Percentiles rank a stretch among this genome's conserved stretches.
These are phyloP conservation scores for Kwoniella dejecticola DNA, from an alignment of 768 basidiomycete species.

Conservation along the genomic window DNA sequence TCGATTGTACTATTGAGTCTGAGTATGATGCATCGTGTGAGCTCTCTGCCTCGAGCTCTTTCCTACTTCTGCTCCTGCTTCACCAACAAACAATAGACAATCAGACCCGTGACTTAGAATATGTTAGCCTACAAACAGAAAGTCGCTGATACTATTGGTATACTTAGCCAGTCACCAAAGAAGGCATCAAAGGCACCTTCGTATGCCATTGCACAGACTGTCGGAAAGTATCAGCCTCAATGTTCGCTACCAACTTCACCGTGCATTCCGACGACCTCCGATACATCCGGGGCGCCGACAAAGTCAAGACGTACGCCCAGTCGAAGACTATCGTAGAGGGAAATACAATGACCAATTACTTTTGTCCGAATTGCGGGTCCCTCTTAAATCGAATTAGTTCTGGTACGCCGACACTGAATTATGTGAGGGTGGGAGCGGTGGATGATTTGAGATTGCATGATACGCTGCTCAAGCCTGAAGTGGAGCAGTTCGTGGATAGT, in stretches of 20 bases:
- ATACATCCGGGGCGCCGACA: conserved; percentile 40
- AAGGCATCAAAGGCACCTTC: conserved; percentile 20
- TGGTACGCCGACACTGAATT: conserved; percentile 27
- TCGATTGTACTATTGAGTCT: too few relatives aligned
- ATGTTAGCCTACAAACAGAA: too few relatives aligned
- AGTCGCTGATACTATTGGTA: too few relatives aligned
- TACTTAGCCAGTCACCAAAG: neutral
- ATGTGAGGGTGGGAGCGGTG: conserved; percentile 41
- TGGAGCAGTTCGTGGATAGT: conserved; percentile 29
- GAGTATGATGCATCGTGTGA: too few relatives aligned
- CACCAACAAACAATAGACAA: too few relatives aligned
- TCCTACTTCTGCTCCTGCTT: too few relatives aligned
- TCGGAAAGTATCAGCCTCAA: conserved; percentile 45
- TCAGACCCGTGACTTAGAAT: too few relatives aligned
- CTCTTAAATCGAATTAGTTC: conserved; percentile 36
- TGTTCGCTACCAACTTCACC: conserved; percentile 47
- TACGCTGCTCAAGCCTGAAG: conserved; percentile 27
- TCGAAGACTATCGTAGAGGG: conserved; percentile 25
- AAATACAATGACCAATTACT: conserved; percentile 42
- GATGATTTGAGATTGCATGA: conserved; percentile 37
- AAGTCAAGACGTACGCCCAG: conserved; percentile 29
- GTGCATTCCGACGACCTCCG: conserved; percentile 33
- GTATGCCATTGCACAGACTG: conserved; percentile 50
- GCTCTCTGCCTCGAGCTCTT: too few relatives aligned
- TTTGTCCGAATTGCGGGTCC: conserved; percentile 47